Conservation (phyloP, 306 rosid genomes). For the Acacia confusa region DNA sequence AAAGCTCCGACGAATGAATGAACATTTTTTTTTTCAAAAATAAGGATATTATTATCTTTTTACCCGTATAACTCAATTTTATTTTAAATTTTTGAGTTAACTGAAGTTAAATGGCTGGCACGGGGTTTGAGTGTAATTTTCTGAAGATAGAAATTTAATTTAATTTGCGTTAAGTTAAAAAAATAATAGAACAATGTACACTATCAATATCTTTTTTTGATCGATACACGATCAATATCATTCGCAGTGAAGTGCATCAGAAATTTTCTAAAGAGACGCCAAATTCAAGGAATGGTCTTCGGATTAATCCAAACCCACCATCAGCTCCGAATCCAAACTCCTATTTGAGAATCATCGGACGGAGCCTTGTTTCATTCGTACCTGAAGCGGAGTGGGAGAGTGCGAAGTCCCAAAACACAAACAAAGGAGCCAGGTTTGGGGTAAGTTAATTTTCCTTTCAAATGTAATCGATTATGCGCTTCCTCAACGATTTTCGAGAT, state of each 20-base stretch:
- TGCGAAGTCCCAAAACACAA: background rate
- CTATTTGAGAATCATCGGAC: conserved; percentile 49
- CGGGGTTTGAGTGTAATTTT: no score
- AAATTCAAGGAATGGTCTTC: background rate
- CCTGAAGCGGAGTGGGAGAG: conserved; percentile 54
- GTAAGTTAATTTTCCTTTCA: conserved; percentile 23
- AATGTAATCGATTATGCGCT: background rate
- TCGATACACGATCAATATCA: background rate
- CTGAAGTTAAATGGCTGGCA: no score
- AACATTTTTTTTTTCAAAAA: no score
- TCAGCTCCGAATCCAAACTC: conserved; percentile 38
- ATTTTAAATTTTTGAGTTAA: no score
- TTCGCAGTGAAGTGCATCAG: background rate
- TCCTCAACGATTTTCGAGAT: background rate
- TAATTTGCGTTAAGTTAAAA: no score
- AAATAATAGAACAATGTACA: no score
- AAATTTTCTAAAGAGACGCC: background rate
- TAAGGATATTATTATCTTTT: no score
- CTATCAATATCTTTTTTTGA: no score
- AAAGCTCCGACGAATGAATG: rapidly evolving
- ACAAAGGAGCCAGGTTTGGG: background rate
- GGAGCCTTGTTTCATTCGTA: conserved; percentile 53
- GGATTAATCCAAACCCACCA: conserved; percentile 9
- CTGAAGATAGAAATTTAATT: no score
- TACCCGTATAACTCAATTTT: no score